Evolutionary conservation across 176 grass and related monocot species (phyloP).

Genomic region (Carex kokanica): DNA sequence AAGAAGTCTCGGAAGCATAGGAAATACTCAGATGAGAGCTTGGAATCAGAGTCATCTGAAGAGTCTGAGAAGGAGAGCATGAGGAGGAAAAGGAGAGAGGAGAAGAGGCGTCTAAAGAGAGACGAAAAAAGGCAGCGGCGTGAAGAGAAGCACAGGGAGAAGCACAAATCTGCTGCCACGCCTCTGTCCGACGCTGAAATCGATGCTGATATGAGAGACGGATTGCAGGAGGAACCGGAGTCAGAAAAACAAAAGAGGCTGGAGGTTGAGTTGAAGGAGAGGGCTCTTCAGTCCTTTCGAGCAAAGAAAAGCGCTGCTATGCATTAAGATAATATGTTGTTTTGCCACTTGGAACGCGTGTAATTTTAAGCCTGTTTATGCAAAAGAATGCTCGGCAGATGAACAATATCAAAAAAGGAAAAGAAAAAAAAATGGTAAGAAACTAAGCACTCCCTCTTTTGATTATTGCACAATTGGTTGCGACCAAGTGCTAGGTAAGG

Average conservation of each 20-base stretch:
- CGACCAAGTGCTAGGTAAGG: background rate
- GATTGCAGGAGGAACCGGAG: slow-evolving; percentile 29
- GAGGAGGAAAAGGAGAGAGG: slow-evolving; percentile 70
- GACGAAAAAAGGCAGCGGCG: slow-evolving; percentile 71
- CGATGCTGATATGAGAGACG: slow-evolving; percentile 39
- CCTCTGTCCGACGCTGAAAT: slow-evolving; percentile 39
- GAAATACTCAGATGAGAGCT: slow-evolving; percentile 44
- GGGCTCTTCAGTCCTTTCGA: slow-evolving; percentile 75
- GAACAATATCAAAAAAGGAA: background rate
- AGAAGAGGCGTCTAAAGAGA: slow-evolving; percentile 56
- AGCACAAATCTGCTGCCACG: slow-evolving; percentile 35
- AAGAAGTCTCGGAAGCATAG: slow-evolving; percentile 65
- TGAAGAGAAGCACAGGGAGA: slow-evolving; percentile 65
- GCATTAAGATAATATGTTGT: slow-evolving; percentile 43
- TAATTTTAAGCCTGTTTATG: background rate
- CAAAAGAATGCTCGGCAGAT: background rate
- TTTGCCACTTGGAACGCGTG: background rate
- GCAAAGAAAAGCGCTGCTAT: slow-evolving; percentile 54
- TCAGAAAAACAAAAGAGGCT: slow-evolving; percentile 63
- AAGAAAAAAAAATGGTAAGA: background rate
- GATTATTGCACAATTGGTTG: background rate
- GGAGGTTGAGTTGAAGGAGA: slow-evolving; percentile 82
- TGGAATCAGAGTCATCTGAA: slow-evolving; percentile 50
- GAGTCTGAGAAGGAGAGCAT: slow-evolving; percentile 50
- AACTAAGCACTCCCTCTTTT: background rate